Percentiles rank a stretch among this genome's conserved stretches.
These are phyloP conservation scores for Dactylella cylindrospora DNA, from an alignment of 2,329 filamentous ascomycete species.

Conservation along the genomic window DNA sequence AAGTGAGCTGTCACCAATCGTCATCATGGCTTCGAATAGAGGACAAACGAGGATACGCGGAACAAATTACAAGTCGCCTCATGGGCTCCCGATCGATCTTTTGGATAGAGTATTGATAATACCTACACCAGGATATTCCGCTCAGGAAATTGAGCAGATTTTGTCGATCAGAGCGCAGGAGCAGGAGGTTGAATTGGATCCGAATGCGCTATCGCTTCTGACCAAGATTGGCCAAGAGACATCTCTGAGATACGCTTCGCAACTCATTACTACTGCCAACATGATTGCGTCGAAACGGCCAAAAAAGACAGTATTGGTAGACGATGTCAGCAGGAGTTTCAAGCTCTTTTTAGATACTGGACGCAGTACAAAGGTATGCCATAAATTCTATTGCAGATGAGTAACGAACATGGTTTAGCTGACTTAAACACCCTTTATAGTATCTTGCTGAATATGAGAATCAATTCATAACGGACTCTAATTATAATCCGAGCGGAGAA, in stretches of 20 bases:
- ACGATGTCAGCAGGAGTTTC: slow-evolving; percentile 92
- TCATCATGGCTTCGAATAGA: slow-evolving; percentile 99
- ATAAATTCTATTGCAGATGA: not conserved
- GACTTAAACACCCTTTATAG: slow-evolving; percentile 8
- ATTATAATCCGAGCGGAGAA: slow-evolving; percentile 22
- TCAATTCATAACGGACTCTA: slow-evolving; percentile 41
- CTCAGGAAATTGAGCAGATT: slow-evolving; percentile 88
- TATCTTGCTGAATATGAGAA: slow-evolving; percentile 36
- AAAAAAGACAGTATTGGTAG: slow-evolving; percentile 68
- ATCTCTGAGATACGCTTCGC: slow-evolving; percentile 92
- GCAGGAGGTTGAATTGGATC: slow-evolving; percentile 88
- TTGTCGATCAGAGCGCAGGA: slow-evolving; percentile 87
- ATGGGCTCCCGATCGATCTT: slow-evolving; percentile 93
- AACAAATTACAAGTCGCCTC: slow-evolving; percentile 88
- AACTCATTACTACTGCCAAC: slow-evolving; percentile 92
- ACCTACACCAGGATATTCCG: slow-evolving; percentile 80
- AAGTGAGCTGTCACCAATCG: slow-evolving; percentile 89
- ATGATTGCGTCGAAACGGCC: slow-evolving; percentile 82
- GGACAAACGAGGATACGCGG: slow-evolving; percentile 89
- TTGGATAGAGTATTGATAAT: slow-evolving; percentile 95
- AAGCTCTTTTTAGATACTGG: slow-evolving; percentile 87
- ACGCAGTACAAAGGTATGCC: slow-evolving; percentile 67
- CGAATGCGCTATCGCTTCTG: slow-evolving; percentile 85
- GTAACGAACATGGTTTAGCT: not conserved
- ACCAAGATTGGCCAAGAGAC: slow-evolving; percentile 95